phyloP scores from a whole-genome alignment of 345 rosid genomes.

The Dimocarpus longan region DNA sequence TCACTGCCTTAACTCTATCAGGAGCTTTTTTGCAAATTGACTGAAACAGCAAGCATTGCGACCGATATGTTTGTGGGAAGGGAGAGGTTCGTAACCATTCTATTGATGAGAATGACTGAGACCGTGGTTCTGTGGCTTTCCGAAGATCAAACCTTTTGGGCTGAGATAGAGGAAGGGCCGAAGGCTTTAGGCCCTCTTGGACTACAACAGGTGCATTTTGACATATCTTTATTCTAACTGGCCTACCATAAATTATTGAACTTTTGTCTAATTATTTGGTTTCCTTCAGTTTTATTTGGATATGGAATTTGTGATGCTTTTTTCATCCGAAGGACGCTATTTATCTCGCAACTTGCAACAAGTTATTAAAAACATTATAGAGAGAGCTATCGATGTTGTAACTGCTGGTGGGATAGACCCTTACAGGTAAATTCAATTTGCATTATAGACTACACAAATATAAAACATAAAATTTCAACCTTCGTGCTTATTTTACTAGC shows the following conservation, averaged over 20 bases:
- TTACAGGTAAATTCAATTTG: slow-evolving; percentile 45
- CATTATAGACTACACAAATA: not conserved
- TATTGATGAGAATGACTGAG: slow-evolving; percentile 87
- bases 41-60: slow-evolving; percentile 58
- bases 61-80: slow-evolving; percentile 81
- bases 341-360: slow-evolving; percentile 80
- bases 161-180: slow-evolving; percentile 68
- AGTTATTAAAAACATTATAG: slow-evolving; percentile 83
- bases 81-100: slow-evolving; percentile 84
- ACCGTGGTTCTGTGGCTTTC: slow-evolving; percentile 93
- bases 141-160: slow-evolving; percentile 89
- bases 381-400: slow-evolving; percentile 80
- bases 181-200: slow-evolving; percentile 80
- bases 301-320: slow-evolving; percentile 89
- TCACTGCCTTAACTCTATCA: slow-evolving; percentile 28
- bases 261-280: slow-evolving; percentile 14
- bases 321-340: slow-evolving; percentile 88
- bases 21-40: slow-evolving; percentile 73
- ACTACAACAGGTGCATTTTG: slow-evolving; percentile 66
- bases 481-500: not conserved
- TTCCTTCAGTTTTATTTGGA: slow-evolving; percentile 78
- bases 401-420: slow-evolving; percentile 74
- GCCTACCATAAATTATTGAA: not conserved
- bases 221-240: not conserved
- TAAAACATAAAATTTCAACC: not conserved